phyloP scores from a whole-genome alignment of 805 yeast species.

The Candida alai region DNA sequence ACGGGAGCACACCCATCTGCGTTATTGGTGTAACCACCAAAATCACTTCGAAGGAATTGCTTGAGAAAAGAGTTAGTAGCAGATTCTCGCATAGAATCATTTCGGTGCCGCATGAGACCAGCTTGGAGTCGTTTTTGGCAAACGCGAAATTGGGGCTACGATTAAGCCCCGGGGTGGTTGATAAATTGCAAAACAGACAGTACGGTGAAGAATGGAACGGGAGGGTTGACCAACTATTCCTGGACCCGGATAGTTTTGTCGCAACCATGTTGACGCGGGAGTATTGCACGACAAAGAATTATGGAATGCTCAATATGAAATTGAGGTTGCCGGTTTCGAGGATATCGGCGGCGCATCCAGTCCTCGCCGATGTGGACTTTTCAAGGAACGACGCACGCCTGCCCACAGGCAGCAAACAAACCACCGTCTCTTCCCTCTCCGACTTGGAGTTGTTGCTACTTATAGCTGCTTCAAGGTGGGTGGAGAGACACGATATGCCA shows the following conservation, averaged over 20 bases:
- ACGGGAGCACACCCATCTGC: conserved; percentile 64
- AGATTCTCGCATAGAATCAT: conserved; percentile 81
- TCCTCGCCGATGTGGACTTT: conserved; percentile 20
- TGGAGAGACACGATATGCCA: conserved; percentile 52
- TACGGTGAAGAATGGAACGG: conserved; percentile 45
- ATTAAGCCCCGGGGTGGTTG: conserved; percentile 16
- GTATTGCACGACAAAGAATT: conserved; percentile 57
- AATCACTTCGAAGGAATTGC: conserved; percentile 68
- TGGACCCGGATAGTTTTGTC: conserved; percentile 16
- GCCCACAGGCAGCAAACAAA: conserved; percentile 21
- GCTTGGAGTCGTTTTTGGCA: conserved; percentile 45
- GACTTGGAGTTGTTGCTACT: conserved; percentile 68
- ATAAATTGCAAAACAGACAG: conserved; percentile 11
- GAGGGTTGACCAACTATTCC: conserved; percentile 27
- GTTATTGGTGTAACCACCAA: conserved; percentile 78
- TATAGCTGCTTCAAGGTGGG: conserved; percentile 72
- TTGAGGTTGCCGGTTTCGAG: conserved; percentile 39
- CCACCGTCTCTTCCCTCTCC: conserved; percentile 43
- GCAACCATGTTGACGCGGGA: conserved; percentile 26
- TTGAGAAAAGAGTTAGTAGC: conserved; percentile 89
- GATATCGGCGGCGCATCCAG: conserved; percentile 21
- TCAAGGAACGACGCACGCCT: too few species aligned
- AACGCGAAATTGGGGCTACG: conserved; percentile 42
- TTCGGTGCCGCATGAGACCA: conserved; percentile 48
- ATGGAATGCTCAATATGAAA: conserved; percentile 45